Conservation (phyloP, 305 asterid species). For the Fraxinus baroniana region DNA sequence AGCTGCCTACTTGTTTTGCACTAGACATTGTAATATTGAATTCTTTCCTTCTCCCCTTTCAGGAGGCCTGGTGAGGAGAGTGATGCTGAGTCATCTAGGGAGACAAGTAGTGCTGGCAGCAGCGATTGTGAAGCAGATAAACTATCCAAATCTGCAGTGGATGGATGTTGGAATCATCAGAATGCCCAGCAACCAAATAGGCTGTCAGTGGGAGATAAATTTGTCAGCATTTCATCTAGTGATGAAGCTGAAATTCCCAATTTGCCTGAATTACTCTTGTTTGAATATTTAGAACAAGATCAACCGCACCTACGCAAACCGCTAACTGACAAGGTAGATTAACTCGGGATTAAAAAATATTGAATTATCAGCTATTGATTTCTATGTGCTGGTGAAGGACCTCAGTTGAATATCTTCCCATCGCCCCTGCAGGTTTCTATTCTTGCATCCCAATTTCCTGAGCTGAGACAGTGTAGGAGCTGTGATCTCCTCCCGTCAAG, state of each 20-base stretch:
- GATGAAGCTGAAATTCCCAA: slow-evolving; percentile 39
- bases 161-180: slow-evolving; percentile 28
- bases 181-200: slow-evolving; percentile 35
- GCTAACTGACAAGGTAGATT: slow-evolving; percentile 55
- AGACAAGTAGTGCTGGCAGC: slow-evolving; percentile 41
- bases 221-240: slow-evolving; percentile 33
- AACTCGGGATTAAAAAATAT: slow-evolving; percentile 11
- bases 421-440: slow-evolving; percentile 49
- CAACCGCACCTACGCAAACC: slow-evolving; percentile 69
- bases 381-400: slow-evolving; percentile 19
- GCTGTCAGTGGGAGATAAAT: slow-evolving; percentile 34
- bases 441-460: slow-evolving; percentile 61
- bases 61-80: slow-evolving; percentile 39
- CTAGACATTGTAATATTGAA: not conserved
- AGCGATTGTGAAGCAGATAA: slow-evolving; percentile 40
- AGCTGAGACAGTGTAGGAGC: slow-evolving; percentile 61
- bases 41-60: slow-evolving; percentile 7
- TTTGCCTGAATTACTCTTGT: slow-evolving; percentile 40
- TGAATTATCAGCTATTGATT: not conserved
- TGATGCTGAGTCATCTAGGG: slow-evolving; percentile 44
- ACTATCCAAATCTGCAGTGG: slow-evolving; percentile 32
- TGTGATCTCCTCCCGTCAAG: slow-evolving; percentile 77
- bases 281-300: slow-evolving; percentile 67
- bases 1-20: slow-evolving; percentile 3
- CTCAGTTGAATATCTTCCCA: slow-evolving; percentile 20